Evolutionary conservation across 2,329 filamentous ascomycete genomes (phyloP), one percentile per base, ranked within the genome.

Genomic region (Hypoxylon sp.): DNA sequence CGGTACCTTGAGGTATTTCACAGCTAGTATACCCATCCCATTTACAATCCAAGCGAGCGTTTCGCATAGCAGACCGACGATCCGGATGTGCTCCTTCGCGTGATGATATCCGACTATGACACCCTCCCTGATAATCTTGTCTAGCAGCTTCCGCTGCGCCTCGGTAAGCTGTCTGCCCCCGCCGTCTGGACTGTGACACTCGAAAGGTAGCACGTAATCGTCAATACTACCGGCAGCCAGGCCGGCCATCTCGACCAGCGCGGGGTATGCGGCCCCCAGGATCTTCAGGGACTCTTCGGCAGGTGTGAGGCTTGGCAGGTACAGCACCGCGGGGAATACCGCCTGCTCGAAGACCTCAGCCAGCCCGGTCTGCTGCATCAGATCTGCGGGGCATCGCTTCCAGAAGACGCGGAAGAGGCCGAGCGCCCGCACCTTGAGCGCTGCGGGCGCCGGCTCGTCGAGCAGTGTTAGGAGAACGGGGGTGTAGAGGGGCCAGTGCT

Each of bases 301-400:
- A 0, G 91, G 88, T 0, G 92, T 97, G 43, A 97, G 80, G 11
- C 84, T 87, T 0, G 94, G 94, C 5, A 97, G 82, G 70, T 88
- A 91, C 6, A 90, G 83, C n/a, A 97, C 83, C 34, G 89, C 87
- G 0, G 92, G 91, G 67, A 89, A 84, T 1, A 92, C 77, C 2
- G 89, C 85, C 19, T 92, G 85, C 71, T 89, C 85, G 64, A 94
- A 90, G 24, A 94, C 84, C 13, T 83, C 78, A 20, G 84, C 85
- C 6, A 94, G 85, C 0, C 91, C 91, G 0, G 88, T 91, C 47
- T 82, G 81, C 11, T 75, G 76, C 46, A 94, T 81, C 1, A 89
- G 80, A 4, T 76, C 72, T 1, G 78, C 66, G 0, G 87, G 83
- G 44, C 87, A 85, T 52, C 79, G 82, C 10, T 74, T 64, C 39